These are phyloP conservation scores for Fraxinus pennsylvanica DNA, from an alignment of 257 asterid genomes.

Conservation along the genomic window DNA sequence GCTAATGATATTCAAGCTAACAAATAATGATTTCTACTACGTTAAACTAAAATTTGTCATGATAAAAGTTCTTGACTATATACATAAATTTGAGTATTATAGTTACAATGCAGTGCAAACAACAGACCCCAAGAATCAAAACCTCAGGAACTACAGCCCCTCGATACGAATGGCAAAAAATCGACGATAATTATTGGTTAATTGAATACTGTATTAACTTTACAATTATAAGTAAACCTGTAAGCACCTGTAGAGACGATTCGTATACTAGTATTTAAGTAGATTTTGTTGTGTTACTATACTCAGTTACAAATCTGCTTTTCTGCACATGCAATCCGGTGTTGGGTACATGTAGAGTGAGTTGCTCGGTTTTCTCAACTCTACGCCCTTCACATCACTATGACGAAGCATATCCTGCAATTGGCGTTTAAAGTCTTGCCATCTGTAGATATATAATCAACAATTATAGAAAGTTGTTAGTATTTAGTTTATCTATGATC, in stretches of 20 bases:
- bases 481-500: not conserved
- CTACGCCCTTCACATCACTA: slow-evolving; percentile 74
- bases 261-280: slow-evolving; percentile 27
- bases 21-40: not conserved
- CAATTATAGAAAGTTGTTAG: not conserved
- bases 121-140: not conserved
- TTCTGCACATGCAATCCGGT: slow-evolving; percentile 97
- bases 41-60: not conserved
- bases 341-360: slow-evolving; percentile 86
- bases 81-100: not conserved
- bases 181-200: not conserved
- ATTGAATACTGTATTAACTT: slow-evolving; percentile 26
- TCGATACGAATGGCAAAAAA: not conserved
- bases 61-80: not conserved
- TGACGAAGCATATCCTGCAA: slow-evolving; percentile 90
- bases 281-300: slow-evolving; percentile 49
- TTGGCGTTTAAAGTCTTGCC: slow-evolving; percentile 68
- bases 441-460: slow-evolving; percentile 43
- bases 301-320: slow-evolving; percentile 38
- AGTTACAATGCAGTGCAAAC: not conserved
- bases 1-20: not conserved
- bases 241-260: slow-evolving; percentile 20
- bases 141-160: not conserved
- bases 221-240: slow-evolving; percentile 20
- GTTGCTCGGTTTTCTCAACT: slow-evolving; percentile 66